These are phyloP conservation scores for Citrus sp. DNA, from an alignment of 345 rosid species.

Conservation along the genomic window DNA sequence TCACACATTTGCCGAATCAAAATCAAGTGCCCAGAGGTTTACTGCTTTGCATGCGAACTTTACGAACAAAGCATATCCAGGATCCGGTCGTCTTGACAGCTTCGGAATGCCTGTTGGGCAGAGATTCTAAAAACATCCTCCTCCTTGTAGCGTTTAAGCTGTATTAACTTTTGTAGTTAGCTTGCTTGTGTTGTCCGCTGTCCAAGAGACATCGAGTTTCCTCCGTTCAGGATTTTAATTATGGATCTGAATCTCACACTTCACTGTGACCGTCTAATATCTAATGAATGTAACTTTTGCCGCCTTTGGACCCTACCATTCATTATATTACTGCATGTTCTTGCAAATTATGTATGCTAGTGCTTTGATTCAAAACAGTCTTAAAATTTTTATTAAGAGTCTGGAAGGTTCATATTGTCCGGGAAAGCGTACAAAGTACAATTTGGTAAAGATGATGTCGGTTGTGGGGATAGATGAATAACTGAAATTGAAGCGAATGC, in stretches of 20 bases:
- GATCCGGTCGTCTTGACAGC: slow-evolving; percentile 88
- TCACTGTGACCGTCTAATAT: neutral
- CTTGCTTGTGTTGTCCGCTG: neutral
- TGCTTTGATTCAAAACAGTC: no score
- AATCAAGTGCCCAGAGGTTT: slow-evolving; percentile 45
- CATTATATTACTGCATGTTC: no score
- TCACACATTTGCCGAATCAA: slow-evolving; percentile 40
- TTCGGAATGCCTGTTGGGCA: slow-evolving; percentile 73
- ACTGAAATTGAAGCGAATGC: no score
- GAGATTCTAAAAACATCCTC: slow-evolving; percentile 21
- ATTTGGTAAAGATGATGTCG: neutral
- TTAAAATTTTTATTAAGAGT: neutral
- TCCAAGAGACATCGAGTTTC: neutral
- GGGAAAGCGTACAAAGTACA: neutral
- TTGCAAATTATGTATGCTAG: no score
- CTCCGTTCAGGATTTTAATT: neutral
- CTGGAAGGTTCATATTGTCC: neutral
- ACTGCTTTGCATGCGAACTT: slow-evolving; percentile 55
- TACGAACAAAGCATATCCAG: slow-evolving; percentile 78
- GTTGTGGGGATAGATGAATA: neutral
- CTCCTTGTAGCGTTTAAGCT: neutral
- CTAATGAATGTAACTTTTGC: neutral
- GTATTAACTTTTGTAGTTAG: slow-evolving; percentile 7
- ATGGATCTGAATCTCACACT: neutral
- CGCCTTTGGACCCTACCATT: no score